Conservation (phyloP, 176 grass and related monocot species). For the Canna indica region DNA sequence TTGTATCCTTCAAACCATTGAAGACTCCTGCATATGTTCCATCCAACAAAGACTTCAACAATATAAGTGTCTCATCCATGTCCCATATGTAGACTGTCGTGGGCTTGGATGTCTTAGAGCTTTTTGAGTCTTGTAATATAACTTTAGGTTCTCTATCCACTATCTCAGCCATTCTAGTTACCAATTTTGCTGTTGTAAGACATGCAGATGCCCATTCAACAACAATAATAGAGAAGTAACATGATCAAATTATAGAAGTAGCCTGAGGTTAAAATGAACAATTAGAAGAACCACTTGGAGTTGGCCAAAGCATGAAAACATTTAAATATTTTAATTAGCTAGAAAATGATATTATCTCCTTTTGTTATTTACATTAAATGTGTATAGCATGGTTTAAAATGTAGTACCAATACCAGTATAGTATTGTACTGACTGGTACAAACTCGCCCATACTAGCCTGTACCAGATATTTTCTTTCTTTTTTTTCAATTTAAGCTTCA, state of each 20-base stretch:
- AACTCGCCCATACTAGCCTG: no score
- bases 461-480: no score
- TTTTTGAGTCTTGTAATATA: background rate
- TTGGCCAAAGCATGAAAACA: no score
- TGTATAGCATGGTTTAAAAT: no score
- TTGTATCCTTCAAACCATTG: conserved; percentile 60
- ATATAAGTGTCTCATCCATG: conserved; percentile 95
- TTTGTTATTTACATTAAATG: no score
- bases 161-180: background rate
- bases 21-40: conserved; percentile 59
- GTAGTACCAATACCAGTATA: no score
- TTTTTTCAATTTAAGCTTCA: no score
- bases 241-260: background rate
- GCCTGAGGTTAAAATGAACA: background rate
- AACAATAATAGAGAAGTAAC: background rate
- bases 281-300: no score
- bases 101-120: background rate
- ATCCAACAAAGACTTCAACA: conserved; percentile 78
- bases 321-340: no score
- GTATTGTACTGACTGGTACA: no score
- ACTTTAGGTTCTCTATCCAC: background rate
- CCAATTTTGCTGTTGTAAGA: background rate
- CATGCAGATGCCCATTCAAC: background rate
- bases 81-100: conserved; percentile 74
- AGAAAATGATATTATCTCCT: no score